Base-by-base conservation (phyloP, 2,329 filamentous ascomycete genomes). In the Clarireedia monteithiana region DNA sequence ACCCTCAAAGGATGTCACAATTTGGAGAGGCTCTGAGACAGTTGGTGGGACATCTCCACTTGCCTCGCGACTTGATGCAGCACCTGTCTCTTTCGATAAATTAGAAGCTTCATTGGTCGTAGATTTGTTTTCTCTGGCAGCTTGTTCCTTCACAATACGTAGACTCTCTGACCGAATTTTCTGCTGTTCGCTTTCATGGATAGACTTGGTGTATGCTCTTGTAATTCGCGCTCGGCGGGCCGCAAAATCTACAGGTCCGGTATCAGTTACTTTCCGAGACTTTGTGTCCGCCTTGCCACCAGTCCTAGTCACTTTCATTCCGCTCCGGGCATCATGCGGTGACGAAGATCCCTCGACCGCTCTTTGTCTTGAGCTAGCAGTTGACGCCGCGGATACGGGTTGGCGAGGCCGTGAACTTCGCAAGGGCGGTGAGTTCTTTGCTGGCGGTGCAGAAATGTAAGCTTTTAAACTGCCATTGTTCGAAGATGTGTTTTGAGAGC, bases 211-310 rank as follows among this genome's bases (percentile, higher is more conserved):
- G 70, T 95, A 92, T 14, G 89, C 90, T 56, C 90, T 82, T 63
- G 91, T 86, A 64, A 95, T 95, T 59, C 85, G 84, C 67, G 90
- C 86, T 63, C 91, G 80, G 50, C 89, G 81, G 62, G 89, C 88
- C 58, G 87, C 89, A 68, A 95, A 94, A 70, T 96, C 89, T 52
- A 95, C 88, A 58, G 86, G 86, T 1, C 86, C 86, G 57, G 91
- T 74, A 1, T 80, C 80, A 51, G 82, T 75, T 65, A 82, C 83
- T 45, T 59, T 68, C 45, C 62, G 59, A 68, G 64, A 52, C 77
- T 76, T 39, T 71, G 70, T 52, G 38, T 66, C 60, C 24, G 62
- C 57, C 34, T 58, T 44, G 45, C 55, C 60, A 27, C 53, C 53
- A 46, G 59, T 66, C 26, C 65, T 62, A 48, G 59, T 67, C 36